Evolutionary conservation across 352 stramenopile species (phyloP).

Genomic region (Pythium chondricola): DNA sequence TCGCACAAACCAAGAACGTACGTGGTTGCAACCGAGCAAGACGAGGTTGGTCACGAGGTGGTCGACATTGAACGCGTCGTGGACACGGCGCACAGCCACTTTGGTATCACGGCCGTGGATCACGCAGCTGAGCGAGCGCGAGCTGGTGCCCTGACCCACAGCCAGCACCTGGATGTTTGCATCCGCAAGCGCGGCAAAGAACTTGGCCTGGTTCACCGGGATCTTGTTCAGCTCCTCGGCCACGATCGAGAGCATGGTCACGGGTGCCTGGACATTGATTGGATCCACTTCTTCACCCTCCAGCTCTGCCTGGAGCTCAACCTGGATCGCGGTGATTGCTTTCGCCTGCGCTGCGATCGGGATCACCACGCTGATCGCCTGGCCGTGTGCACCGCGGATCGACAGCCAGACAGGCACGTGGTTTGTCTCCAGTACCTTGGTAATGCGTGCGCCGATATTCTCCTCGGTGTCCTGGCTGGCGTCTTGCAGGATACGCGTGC

Average conservation of each 20-base stretch:
- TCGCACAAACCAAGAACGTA: slow-evolving; percentile 11
- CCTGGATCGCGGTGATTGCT: slow-evolving; percentile 37
- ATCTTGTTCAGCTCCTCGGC: slow-evolving; percentile 70
- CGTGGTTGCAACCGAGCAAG: slow-evolving; percentile 63
- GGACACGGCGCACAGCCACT: slow-evolving; percentile 63
- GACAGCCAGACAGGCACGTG: slow-evolving; percentile 74
- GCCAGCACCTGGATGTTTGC: slow-evolving; percentile 65
- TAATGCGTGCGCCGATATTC: slow-evolving; percentile 71
- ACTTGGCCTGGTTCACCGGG: slow-evolving; percentile 66
- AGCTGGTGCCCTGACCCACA: slow-evolving; percentile 72
- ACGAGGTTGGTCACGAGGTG: slow-evolving; percentile 68
- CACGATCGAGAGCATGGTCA: slow-evolving; percentile 84
- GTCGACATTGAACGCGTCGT: slow-evolving; percentile 79
- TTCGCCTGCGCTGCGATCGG: slow-evolving; percentile 27
- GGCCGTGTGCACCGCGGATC: slow-evolving; percentile 74
- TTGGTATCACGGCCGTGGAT: slow-evolving; percentile 67
- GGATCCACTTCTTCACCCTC: slow-evolving; percentile 68
- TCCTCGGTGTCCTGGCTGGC: slow-evolving; percentile 44
- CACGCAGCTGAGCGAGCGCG: slow-evolving; percentile 70
- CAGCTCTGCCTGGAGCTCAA: slow-evolving; percentile 51
- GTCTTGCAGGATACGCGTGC: slow-evolving; percentile 75
- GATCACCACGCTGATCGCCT: slow-evolving; percentile 76
- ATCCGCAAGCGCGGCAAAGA: slow-evolving; percentile 67
- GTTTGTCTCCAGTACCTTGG: slow-evolving; percentile 54
- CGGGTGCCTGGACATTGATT: slow-evolving; percentile 55